phyloP scores from a whole-genome alignment of 2,329 filamentous ascomycete species.

The Daldinia sp. region DNA sequence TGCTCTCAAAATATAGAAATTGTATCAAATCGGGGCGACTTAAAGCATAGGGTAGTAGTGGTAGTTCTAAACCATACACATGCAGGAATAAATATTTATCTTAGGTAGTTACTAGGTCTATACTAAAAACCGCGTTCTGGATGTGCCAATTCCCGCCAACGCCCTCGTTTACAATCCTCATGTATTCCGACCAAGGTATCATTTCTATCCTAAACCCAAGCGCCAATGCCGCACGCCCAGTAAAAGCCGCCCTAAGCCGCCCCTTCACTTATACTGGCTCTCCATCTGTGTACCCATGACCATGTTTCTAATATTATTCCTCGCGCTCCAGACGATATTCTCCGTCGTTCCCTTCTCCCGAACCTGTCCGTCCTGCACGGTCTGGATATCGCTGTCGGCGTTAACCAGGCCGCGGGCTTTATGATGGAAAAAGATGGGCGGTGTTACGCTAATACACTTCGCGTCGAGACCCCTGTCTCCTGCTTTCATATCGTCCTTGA shows the following conservation, averaged over 20 bases:
- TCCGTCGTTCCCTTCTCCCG: constrained; percentile 47
- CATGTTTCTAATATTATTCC: constrained; percentile 47
- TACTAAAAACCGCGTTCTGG: not conserved
- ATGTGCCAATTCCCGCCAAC: not conserved
- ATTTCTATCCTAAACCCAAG: not conserved
- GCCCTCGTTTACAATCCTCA: not conserved
- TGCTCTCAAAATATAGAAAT: no score
- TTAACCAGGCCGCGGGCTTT: constrained; percentile 40
- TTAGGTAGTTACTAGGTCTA: not conserved
- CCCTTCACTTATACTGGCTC: constrained; percentile 35
- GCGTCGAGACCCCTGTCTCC: constrained; percentile 43
- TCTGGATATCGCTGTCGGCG: constrained; percentile 47
- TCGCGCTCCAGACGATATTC: constrained; percentile 48
- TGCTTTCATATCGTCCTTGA: constrained; percentile 13
- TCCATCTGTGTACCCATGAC: constrained; percentile 44
- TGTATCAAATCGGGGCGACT: no score
- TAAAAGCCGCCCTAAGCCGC: no score
- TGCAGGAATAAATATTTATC: no score
- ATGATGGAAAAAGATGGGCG: constrained; percentile 47
- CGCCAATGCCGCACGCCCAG: not conserved
- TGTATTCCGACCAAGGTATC: not conserved
- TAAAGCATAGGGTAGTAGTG: no score
- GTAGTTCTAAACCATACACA: not conserved
- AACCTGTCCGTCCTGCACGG: constrained; percentile 27
- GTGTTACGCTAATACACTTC: constrained; percentile 48